These are phyloP conservation scores for Fremontodendron californicum DNA, from an alignment of 345 rosid species.

Conservation along the genomic window DNA sequence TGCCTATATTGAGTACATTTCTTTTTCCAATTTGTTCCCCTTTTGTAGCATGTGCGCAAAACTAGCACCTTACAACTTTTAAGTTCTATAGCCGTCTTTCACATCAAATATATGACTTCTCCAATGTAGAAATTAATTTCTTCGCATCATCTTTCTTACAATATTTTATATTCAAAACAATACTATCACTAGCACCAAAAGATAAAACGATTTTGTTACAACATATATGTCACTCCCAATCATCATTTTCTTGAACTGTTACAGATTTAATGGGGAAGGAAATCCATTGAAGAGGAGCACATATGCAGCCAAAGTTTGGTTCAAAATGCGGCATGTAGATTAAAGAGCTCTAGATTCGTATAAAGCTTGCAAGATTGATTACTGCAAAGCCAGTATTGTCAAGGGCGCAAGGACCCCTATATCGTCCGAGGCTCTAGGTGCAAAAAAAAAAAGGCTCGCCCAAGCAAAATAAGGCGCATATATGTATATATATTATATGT, in stretches of 20 bases:
- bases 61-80: constrained; percentile 7
- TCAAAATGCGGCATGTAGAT: neutral
- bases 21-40: neutral
- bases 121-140: neutral
- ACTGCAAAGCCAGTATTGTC: too few relatives aligned
- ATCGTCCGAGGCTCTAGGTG: too few relatives aligned
- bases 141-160: neutral
- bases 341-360: neutral
- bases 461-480: too few relatives aligned
- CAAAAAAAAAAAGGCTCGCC: too few relatives aligned
- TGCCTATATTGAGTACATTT: neutral
- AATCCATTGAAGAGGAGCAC: neutral
- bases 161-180: neutral
- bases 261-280: neutral
- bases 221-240: neutral
- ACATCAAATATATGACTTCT: neutral
- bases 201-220: neutral
- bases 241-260: neutral
- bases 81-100: neutral
- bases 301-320: neutral
- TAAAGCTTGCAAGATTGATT: neutral
- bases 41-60: neutral
- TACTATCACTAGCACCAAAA: neutral
- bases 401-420: too few relatives aligned
- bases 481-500: too few relatives aligned